Percentiles rank a stretch among this genome's conserved stretches.
Conservation (phyloP, 1,139 yeast genomes). For the Starmera stellimalicola region DNA sequence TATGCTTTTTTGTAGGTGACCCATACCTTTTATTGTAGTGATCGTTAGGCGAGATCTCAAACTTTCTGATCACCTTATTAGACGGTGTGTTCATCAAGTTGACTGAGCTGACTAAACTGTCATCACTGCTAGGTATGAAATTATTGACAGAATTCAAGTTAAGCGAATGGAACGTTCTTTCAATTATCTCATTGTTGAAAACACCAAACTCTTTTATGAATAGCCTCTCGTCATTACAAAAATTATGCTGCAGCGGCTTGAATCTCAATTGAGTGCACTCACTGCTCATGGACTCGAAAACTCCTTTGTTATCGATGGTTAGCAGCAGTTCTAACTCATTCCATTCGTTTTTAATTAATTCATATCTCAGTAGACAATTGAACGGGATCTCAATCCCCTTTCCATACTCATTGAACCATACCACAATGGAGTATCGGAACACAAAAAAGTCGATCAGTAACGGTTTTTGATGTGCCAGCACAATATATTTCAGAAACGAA, state of each 20-base stretch:
- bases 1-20: slow-evolving; percentile 1
- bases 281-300: slow-evolving; percentile 10
- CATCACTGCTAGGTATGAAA: slow-evolving; percentile 23
- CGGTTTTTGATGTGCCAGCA: slow-evolving; percentile 7
- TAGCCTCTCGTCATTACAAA: slow-evolving; percentile 19
- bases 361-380: slow-evolving; percentile 24
- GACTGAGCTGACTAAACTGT: slow-evolving; percentile 17
- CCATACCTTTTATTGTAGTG: background rate
- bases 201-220: background rate
- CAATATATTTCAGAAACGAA: slow-evolving; percentile 7
- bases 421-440: slow-evolving; percentile 23
- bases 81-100: background rate
- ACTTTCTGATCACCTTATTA: background rate
- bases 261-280: slow-evolving; percentile 23
- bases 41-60: background rate
- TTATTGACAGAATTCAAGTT: slow-evolving; percentile 9
- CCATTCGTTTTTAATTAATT: slow-evolving; percentile 12
- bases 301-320: slow-evolving; percentile 10
- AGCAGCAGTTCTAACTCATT: slow-evolving; percentile 10
- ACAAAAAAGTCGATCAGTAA: slow-evolving; percentile 26
- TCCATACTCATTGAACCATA: slow-evolving; percentile 26
- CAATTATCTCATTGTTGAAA: background rate
- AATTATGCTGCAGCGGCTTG: slow-evolving; percentile 24
- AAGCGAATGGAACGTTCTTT: background rate
- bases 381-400: slow-evolving; percentile 28